Evolutionary conservation across 257 asterid genomes (phyloP), one percentile per base, ranked within the genome.

Genomic region (Nicotiana sylvestris): DNA sequence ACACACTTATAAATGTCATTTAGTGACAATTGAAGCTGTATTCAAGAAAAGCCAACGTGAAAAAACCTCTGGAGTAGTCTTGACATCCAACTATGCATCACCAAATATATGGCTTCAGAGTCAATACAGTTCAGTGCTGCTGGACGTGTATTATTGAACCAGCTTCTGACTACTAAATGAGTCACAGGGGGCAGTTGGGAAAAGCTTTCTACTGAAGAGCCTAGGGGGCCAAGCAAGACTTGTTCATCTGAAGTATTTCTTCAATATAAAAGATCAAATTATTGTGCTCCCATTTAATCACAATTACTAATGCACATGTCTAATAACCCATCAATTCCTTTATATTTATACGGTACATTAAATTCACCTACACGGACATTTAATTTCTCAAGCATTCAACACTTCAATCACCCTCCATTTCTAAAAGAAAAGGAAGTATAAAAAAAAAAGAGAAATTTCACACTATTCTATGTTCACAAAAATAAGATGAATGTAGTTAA

Each of bases 361-460:
- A 74, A 49, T 74, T 27, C 62, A 25, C 80, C 43, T 27, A 74
- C 39, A 49, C 62, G 51, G 37, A 25, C 29, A 49, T 49, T 74
- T 15, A 35, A 74, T 74, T 72, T 11, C 43, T 13, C 80, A 74
- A 49, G 80, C 80, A 74, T 15, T 74, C 78, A 74, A 74, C 43
- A 13, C 43, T 61, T 72, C 78, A 18, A 18, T 39, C 77, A 18
- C 33, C 57, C 27, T 46, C 60, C 35, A 49, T 49, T 27, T 13
- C 43, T 25, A 49, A 15, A 66, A 33, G 35, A 21, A 66, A 6
- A 25, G 25, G 43, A 25, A 21, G 60, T 39, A 72, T 25, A 27
- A 74, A 13, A 5, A 8, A 6, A 72, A 13, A 49, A 46, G 79
- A 25, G 8, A 74, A 27, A 39, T 74, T 49, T 25, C 37, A 74